Evolutionary conservation across 2,329 filamentous ascomycete species (phyloP), one percentile per base, ranked within the genome.

Genomic region (Helotiales sp.): DNA sequence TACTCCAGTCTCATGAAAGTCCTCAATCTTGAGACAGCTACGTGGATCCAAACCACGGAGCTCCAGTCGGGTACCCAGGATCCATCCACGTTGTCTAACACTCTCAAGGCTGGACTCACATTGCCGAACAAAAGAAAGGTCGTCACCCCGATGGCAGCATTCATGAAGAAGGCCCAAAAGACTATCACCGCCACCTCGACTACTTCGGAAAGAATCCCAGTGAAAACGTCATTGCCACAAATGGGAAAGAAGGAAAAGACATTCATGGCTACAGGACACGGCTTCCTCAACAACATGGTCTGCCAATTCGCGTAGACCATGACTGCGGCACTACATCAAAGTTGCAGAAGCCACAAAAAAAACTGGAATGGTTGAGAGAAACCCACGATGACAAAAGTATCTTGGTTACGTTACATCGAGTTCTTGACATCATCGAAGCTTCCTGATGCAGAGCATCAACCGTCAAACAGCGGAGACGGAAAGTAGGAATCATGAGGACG

Each of bases 1-100:
- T 65, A 61, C 47, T 50, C 45, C 24, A 17, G 34, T 22, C 61
- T 63, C 61, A 55, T 40, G 47, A 49, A 32, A 13, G 17, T 15
- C 17, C 30, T 63, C 17, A 26, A 45, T 8, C n/a, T 63, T 15
- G 45, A 49, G 20, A 49, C 13, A 28, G n/a, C 32, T 7, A 13
- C 20, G 2, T 63, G 61, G 61, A 63, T 45, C 6, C 24, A 26
- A 45, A 63, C 47, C 15, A 3, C 30, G 13, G 32, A 54, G 28
- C 49, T 63, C 30, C 28, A 63, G 20, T 15, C 61, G 13, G 61
- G 61, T 22, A 15, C 7, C 6, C n/a, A 24, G 3, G 61, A 40
- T 32, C 58, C 58, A 6, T 61, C 58, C 11, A 30, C 49, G 7
- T n/a, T 26, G 6, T 6, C 58, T 2, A 28, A 43, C 22, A 50